A percentile compares a stretch with the other conserved stretches of the same genome.
Conservation (phyloP, 805 yeast genomes). For the Saccharomycopsis javanensis region DNA sequence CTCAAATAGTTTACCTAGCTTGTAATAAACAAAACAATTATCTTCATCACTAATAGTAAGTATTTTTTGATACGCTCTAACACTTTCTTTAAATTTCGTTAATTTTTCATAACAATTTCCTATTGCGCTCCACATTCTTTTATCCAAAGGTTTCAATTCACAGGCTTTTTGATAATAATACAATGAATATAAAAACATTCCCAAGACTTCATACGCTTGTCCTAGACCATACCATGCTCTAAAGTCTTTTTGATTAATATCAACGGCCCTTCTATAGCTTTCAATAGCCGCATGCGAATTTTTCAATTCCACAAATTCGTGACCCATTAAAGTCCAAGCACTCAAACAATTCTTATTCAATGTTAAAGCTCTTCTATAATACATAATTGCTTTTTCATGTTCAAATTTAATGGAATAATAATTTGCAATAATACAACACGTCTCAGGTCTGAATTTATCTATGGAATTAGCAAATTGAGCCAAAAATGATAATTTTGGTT, state of each 20-base stretch:
- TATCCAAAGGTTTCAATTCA: slow-evolving; percentile 76
- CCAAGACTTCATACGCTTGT: slow-evolving; percentile 93
- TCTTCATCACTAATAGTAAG: slow-evolving; percentile 41
- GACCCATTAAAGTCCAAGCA: slow-evolving; percentile 99
- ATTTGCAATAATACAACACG: slow-evolving; percentile 90
- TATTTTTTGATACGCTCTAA: slow-evolving; percentile 76
- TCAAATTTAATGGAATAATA: slow-evolving; percentile 86
- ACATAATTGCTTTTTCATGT: slow-evolving; percentile 90
- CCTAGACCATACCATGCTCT: slow-evolving; percentile 98
- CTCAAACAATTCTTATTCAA: slow-evolving; percentile 70
- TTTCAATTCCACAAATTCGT: slow-evolving; percentile 91
- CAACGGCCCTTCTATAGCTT: slow-evolving; percentile 87
- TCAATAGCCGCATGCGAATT: slow-evolving; percentile 97
- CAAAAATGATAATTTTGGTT: slow-evolving; percentile 69
- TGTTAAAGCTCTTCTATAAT: slow-evolving; percentile 80
- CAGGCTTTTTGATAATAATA: slow-evolving; percentile 91
- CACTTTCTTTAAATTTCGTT: slow-evolving; percentile 58
- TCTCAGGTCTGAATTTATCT: slow-evolving; percentile 85
- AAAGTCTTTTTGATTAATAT: slow-evolving; percentile 78
- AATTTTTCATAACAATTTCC: slow-evolving; percentile 83
- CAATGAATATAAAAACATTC: slow-evolving; percentile 86
- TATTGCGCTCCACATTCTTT: slow-evolving; percentile 93
- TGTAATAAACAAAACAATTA: slow-evolving; percentile 44
- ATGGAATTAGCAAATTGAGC: slow-evolving; percentile 79
- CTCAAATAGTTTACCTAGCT: slow-evolving; percentile 61